Base-by-base conservation (phyloP, 495 filamentous ascomycete genomes). In the Neurospora sp. region DNA sequence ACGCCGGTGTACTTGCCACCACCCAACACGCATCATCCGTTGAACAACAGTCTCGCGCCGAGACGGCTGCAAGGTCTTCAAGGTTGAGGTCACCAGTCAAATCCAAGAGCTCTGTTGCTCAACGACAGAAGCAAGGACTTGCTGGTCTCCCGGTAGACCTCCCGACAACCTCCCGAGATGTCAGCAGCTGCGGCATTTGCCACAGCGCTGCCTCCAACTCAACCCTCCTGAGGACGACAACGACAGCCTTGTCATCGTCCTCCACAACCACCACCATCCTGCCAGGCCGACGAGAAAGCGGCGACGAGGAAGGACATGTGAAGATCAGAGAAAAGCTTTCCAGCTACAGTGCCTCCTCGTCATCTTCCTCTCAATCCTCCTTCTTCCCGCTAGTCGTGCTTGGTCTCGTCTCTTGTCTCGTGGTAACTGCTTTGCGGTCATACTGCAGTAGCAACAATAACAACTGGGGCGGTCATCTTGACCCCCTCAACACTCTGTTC, bases 351-450 rank as follows among this genome's bases (percentile, higher is more conserved):
- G 8, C 53, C 53, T 65, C 27, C 53, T 14, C 53, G 17, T 69
- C 59, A 38, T 20, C 70, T 20, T 45, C 65, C 59, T 70, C 71
- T 20, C 17, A 65, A 40, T 8, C 65, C 8, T n/a, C 42, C 39
- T 71, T 74, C 73, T 75, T 73, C 72, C 75, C 73, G 70, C 74
- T 81, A 76, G 77, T 74, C 75, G 79, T 74, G 61, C 42, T 77
- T 68, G 75, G 78, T 77, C 78, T 81, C 79, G 78, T 81, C 74
- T 79, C 79, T 77, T 71, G 53, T 74, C 76, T 81, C 73, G 71
- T 75, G 70, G 77, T 68, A 44, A 72, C 31, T 17, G 65, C 70
- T 27, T 41, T 75, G 74, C 73, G 70, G 40, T 69, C 75, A 20
- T 74, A 45, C 8, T 53, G 53, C 53, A 65, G 31, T 2, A 35